A percentile compares a stretch with the other conserved stretches of the same genome.
These are phyloP conservation scores for Trypanosoma scelopori DNA, from an alignment of 208 protist species.

Conservation along the genomic window DNA sequence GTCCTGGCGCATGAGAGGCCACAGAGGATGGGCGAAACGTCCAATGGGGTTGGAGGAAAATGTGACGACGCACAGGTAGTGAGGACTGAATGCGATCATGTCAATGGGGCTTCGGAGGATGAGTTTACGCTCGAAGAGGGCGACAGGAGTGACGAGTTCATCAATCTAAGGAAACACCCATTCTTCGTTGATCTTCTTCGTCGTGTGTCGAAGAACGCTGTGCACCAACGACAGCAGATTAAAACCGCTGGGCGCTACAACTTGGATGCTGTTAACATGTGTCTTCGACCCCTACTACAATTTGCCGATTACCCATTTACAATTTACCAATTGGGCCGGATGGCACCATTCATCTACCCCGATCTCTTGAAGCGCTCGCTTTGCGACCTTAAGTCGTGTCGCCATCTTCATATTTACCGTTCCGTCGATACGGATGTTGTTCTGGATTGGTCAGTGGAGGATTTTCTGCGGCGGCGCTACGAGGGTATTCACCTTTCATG, in stretches of 20 bases:
- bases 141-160: constrained; percentile 34
- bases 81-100: constrained; percentile 1
- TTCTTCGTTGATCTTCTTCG: constrained; percentile 79
- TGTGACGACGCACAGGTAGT: constrained; percentile 7
- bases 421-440: constrained; percentile 77
- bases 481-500: constrained; percentile 91
- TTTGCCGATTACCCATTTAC: constrained; percentile 88
- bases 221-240: constrained; percentile 72
- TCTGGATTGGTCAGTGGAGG: constrained; percentile 87
- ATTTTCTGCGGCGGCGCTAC: constrained; percentile 89
- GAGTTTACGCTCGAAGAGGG: not conserved
- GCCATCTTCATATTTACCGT: constrained; percentile 72
- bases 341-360: constrained; percentile 66
- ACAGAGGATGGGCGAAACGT: no score
- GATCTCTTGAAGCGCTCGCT: constrained; percentile 65
- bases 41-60: not conserved
- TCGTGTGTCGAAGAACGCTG: constrained; percentile 73
- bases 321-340: constrained; percentile 47
- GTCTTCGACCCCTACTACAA: constrained; percentile 83
- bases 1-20: no score
- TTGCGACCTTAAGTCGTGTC: constrained; percentile 48
- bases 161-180: constrained; percentile 60
- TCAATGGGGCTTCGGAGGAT: constrained; percentile 18
- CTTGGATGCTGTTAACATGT: constrained; percentile 66
- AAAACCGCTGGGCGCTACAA: constrained; percentile 62